These are phyloP conservation scores for Bondarzewia mesenterica DNA, from an alignment of 1,284 basidiomycete genomes.

Conservation along the genomic window DNA sequence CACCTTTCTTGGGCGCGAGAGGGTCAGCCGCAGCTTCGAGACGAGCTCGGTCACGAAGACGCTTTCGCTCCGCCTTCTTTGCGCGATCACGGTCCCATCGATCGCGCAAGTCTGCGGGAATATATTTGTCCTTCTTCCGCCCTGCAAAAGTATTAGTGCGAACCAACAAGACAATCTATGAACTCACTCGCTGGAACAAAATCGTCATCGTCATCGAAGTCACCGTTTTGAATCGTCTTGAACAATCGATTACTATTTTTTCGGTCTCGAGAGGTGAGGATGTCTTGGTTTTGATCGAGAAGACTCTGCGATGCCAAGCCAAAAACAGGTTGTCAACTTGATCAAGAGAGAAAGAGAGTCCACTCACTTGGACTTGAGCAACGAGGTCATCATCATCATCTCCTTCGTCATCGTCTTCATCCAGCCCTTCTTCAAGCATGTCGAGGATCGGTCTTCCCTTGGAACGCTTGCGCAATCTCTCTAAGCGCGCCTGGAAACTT, in stretches of 20 bases:
- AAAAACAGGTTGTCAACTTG: background rate
- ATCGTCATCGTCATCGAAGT: constrained; percentile 38
- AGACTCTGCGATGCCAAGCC: constrained; percentile 27
- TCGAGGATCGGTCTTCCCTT: constrained; percentile 18
- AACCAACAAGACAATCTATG: background rate
- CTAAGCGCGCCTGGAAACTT: constrained; percentile 47
- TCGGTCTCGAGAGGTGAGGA: constrained; percentile 30
- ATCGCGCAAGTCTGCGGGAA: constrained; percentile 56
- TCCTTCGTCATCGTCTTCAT: constrained; percentile 27
- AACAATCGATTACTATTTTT: constrained; percentile 55
- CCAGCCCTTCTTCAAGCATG: constrained; percentile 12
- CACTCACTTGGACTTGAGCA: constrained; percentile 50
- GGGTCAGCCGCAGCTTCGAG: constrained; percentile 51
- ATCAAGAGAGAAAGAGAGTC: background rate
- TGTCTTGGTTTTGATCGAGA: constrained; percentile 36
- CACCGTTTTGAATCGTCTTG: constrained; percentile 53
- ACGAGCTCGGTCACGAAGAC: constrained; percentile 29
- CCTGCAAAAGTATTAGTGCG: constrained; percentile 23
- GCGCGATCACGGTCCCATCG: constrained; percentile 79
- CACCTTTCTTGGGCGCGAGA: constrained; percentile 45
- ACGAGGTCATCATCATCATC: constrained; percentile 62
- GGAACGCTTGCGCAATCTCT: constrained; percentile 29
- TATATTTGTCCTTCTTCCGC: constrained; percentile 44
- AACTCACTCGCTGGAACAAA: constrained; percentile 20
- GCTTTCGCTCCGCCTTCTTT: constrained; percentile 67